Base-by-base conservation (phyloP, 2,329 filamentous ascomycete species). In the Chaetomiaceae sp. region DNA sequence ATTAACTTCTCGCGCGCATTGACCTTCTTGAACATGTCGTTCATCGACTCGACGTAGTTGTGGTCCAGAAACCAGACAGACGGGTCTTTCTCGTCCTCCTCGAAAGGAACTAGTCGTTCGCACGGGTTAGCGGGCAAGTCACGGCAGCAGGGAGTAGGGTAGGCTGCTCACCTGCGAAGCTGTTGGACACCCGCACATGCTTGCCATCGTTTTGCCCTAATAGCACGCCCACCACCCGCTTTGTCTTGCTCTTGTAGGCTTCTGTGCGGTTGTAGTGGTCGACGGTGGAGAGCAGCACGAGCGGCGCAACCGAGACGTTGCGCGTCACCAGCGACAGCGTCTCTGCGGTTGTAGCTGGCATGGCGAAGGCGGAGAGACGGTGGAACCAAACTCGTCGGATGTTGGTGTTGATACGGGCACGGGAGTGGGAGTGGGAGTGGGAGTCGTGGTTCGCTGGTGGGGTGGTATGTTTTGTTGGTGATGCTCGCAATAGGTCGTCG, bases 1-100 rank as follows among this genome's bases (percentile, higher is more conserved):
- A 98, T 94, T 67, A 98, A 79, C 81, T 97, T 97, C 74, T 98
- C 93, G 55, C 88, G 78, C 51, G 93, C 93, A 73, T 98, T 98
- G 76, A 98, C 90, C 74, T 97, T 97, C 77, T 98, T 98, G 79
- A 98, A 98, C 93, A 98, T 98, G 69, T 97, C 93, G 72, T 93
- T 95, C 93, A 98, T 98, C 59, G 85, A 88, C 71, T 98, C 93
- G 68, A 98, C 87, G 63, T 96, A 98, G 78, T 97, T 97, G 78
- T 98, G 93, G 68, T 98, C 93, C 56, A 98, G 73, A 67, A 97
- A 98, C 93, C 93, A 98, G 65, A 98, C 93, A 29, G 91, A 94
- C 3, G 91, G 91, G 65, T 98, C 90, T 71, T 95, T 95, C 62
- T 96, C 93, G 67, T 98, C 93, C 73, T 98, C 93, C 70, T 98